Conservation (phyloP, 2,329 filamentous ascomycete genomes). For the Knoxdaviesia proteae region DNA sequence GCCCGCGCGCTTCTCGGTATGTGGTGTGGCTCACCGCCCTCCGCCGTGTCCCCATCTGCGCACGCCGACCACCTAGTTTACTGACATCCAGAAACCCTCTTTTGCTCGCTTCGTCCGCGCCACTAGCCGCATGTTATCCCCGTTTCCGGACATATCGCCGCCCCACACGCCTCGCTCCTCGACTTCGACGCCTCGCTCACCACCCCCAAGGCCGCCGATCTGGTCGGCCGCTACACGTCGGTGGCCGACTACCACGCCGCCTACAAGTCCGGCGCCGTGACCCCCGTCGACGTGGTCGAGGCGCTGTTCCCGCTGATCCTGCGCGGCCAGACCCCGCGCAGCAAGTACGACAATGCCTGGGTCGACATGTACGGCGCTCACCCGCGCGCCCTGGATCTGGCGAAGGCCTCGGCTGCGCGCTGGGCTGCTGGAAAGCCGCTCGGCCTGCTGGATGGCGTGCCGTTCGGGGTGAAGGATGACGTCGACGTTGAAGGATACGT, state of each 20-base stretch:
- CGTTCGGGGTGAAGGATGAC: slow-evolving; percentile 71
- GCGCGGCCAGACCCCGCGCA: slow-evolving; percentile 28
- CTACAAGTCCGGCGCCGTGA: slow-evolving; percentile 48
- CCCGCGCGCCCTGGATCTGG: slow-evolving; percentile 43
- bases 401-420: slow-evolving; percentile 50
- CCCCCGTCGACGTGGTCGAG: slow-evolving; percentile 51
- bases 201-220: slow-evolving; percentile 17
- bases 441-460: slow-evolving; percentile 60
- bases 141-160: slow-evolving; percentile 14
- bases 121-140: slow-evolving; percentile 35
- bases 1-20: slow-evolving; percentile 26
- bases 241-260: slow-evolving; percentile 57
- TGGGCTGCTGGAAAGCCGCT: slow-evolving; percentile 46
- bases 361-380: slow-evolving; percentile 36
- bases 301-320: slow-evolving; percentile 51
- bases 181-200: slow-evolving; percentile 20
- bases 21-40: slow-evolving; percentile 4
- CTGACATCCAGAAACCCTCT: neutral
- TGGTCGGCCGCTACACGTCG: slow-evolving; percentile 39
- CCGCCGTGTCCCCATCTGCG: neutral
- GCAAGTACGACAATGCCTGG: slow-evolving; percentile 52
- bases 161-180: slow-evolving; percentile 12
- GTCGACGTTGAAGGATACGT: slow-evolving; percentile 50
- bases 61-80: neutral
- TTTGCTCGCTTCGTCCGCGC: neutral